These are phyloP conservation scores for Termitomyces titanicus DNA, from an alignment of 768 basidiomycete genomes.

Conservation along the genomic window DNA sequence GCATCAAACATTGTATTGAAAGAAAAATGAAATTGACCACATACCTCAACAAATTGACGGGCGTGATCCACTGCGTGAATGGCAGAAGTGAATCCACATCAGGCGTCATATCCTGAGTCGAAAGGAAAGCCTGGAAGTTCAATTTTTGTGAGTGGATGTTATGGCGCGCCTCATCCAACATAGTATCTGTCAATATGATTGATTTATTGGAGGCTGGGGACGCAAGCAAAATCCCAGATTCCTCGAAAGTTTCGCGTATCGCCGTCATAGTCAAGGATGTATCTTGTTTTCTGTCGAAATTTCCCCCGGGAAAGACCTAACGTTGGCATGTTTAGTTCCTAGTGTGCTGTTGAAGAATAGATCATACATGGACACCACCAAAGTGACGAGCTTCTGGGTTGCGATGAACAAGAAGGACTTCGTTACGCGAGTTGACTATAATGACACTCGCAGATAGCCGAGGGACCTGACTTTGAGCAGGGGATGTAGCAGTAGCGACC, in stretches of 20 bases:
- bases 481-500: constrained; percentile 1
- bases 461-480: constrained; percentile 24
- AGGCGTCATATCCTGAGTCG: constrained; percentile 36
- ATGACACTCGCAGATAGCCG: constrained; percentile 68
- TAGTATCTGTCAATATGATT: constrained; percentile 27
- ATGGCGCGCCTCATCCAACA: constrained; percentile 51
- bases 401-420: constrained; percentile 67
- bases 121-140: constrained; percentile 52
- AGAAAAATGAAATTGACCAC: constrained; percentile 5
- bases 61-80: constrained; percentile 76
- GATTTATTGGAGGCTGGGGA: constrained; percentile 25
- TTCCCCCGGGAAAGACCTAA: constrained; percentile 78
- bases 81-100: constrained; percentile 51
- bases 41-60: constrained; percentile 49
- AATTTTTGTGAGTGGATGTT: constrained; percentile 51
- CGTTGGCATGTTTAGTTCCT: not conserved
- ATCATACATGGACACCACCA: constrained; percentile 61
- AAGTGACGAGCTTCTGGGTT: constrained; percentile 63
- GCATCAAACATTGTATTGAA: not conserved
- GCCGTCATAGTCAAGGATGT: constrained; percentile 55
- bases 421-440: constrained; percentile 61
- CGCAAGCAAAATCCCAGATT: constrained; percentile 64
- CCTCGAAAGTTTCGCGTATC: constrained; percentile 76
- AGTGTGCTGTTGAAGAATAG: not conserved
- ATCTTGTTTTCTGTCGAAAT: constrained; percentile 60